Evolutionary conservation across 768 basidiomycete genomes (phyloP), one percentile per base, ranked within the genome.

Genomic region (Crucibulum laeve): DNA sequence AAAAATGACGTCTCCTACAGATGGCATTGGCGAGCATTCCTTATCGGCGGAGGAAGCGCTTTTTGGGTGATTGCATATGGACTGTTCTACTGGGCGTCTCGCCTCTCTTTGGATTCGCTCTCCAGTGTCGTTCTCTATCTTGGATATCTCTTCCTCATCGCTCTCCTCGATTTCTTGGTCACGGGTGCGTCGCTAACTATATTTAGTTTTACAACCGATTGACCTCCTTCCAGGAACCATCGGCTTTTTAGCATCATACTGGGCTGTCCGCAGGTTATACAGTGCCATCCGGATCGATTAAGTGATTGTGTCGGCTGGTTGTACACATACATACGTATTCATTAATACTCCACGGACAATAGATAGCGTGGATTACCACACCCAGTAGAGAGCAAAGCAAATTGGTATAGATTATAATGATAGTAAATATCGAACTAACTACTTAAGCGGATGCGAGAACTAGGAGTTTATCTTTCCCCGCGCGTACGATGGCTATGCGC

Each of bases 11-110:
- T n/a, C n/a, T n/a, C 4, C 22, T 22, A 19, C 47, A 88, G 91
- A 46, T 98, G 94, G 94, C 94, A 98, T 46, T 98, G 95, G 95
- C 80, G 91, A 35, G 78, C 91, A 4, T 96, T 98, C 74, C 54
- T 94, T 48, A 86, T 82, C 23, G 95, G 95, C 25, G 95, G 92
- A 6, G 91, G 93, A 18, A 90, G 87, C 48, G 86, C 92, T 3
- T 80, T 94, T 61, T 98, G 94, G 94, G 67, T 97, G 19, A 65
- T 94, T 40, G 75, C 77, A 8, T 98, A 96, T 57, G 94, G 92
- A 2, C 55, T 92, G 7, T 91, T 91, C 66, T 92, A 91, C 58
- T 91, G 87, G 88, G 78, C 73, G 18, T 84, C 91, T 0, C 80
- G 91, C 17, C 76, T 97, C n/a, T 87, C 82, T 18, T 75, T 97